Base-by-base conservation (phyloP, 2,329 filamentous ascomycete genomes). In the Chaetomiaceae sp. region DNA sequence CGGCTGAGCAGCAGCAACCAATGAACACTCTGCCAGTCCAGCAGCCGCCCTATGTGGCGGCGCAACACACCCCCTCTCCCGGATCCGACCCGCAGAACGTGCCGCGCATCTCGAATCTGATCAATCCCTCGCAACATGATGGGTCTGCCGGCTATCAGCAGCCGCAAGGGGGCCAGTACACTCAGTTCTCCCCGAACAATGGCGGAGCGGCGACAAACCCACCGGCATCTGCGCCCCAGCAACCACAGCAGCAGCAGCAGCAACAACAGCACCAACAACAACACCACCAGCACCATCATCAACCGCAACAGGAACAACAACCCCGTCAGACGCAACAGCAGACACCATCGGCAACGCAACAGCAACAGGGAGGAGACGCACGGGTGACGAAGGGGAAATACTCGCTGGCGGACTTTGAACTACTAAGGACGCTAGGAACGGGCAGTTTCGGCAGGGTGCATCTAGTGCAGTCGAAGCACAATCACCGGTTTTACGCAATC, bases 401-500 rank as follows among this genome's bases (percentile, higher is more conserved):
- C 73, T 91, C 90, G 37, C 81, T 99, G 60, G 79, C 77, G 55
- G 94, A 99, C 74, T 99, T 99, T 67, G 79, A 86, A 57, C 85
- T 99, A 60, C 82, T 91, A 73, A 83, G 94, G 64, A 99, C 94
- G 33, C 78, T 99, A 58, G 94, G 94, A 47, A 99, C 94, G 30
- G 94, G 94, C 66, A 96, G 91, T 71, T 99, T 99, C 72, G 94
- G 94, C 41, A 82, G 94, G 62, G 94, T 99, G 40, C 94, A 99
- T 69, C 77, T 99, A 56, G 94, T 97, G 48, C 94, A 97, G 74
- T 96, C 91, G 61, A 94, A 91, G 72, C 94, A 99, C 75, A 99
- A 99, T 71, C 89, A 95, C 73, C 86, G 94, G 57, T 99, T 91
- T 77, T 99, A 99, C 73, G 94, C 94, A 41, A 86, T 99, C 73